Base-by-base conservation (phyloP, 495 filamentous ascomycete species). In the Staphylotrichum longicolle region DNA sequence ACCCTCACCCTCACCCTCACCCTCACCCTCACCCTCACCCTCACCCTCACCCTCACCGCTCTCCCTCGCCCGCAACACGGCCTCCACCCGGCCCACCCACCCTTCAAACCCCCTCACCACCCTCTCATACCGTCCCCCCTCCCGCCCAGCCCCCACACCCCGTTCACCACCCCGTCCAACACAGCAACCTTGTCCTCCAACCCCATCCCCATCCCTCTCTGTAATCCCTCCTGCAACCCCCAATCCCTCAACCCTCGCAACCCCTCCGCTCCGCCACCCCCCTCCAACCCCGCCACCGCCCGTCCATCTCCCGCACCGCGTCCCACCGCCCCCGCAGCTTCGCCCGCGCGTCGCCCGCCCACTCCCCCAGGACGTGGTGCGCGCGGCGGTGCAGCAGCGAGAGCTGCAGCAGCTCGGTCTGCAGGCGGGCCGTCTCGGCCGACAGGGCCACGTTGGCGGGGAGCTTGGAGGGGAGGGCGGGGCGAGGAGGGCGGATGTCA, bases 351-450 rank as follows among this genome's bases (percentile, higher is more conserved):
- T 79, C 82, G 2, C 58, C 70, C 52, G 74, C 70, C 83, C 83
- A 86, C 49, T 76, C 68, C 9, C 47, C 52, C 9, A 60, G 63
- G 45, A 71, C 70, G 10, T 42, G 57, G 7, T 62, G 58, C 14
- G 78, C 77, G 50, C 72, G 71, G 54, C 78, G 80, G 74, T 90
- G 88, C 11, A 92, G 74, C 9, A 93, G 76, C 67, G 85, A 84
- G 5, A 93, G 74, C 67, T 91, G 88, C 30, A 91, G 75, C 27
- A 94, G 78, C 66, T 92, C 88, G 0, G 86, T 85, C 67, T 91
- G 89, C 35, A 90, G 67, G 27, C 82, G 77, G 44, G 82, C 78
- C 5, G 81, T 82, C 67, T 89, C 87, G 53, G 85, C 82, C 1
- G 84, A 81, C 55, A 82, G 60, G 33, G 79, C 79, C 15, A 83